Conservation (phyloP, 2,329 filamentous ascomycete genomes). For the Chrysoporthe cubensis region DNA sequence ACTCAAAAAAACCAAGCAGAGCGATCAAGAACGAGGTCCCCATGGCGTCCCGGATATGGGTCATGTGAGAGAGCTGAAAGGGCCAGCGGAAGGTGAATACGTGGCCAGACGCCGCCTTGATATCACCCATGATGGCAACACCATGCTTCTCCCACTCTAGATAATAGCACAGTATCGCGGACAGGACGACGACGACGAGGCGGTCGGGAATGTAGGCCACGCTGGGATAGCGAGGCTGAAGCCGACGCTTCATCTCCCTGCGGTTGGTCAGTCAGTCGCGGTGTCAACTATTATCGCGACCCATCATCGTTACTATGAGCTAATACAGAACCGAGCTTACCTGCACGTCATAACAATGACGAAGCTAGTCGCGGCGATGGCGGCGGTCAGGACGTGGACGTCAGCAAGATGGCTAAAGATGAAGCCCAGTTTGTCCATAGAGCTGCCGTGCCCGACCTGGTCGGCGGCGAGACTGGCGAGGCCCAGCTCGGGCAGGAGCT, state of each 20-base stretch:
- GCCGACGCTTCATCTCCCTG: slow-evolving; percentile 77
- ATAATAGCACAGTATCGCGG: slow-evolving; percentile 76
- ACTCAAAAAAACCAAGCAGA: slow-evolving; percentile 97
- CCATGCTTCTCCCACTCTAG: slow-evolving; percentile 80
- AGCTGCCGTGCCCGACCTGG: slow-evolving; percentile 77
- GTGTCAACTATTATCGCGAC: slow-evolving; percentile 18
- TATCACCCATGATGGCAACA: slow-evolving; percentile 80
- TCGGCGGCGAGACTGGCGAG: slow-evolving; percentile 68
- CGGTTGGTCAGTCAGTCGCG: neutral
- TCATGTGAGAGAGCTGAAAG: slow-evolving; percentile 75
- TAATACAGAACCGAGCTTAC: slow-evolving; percentile 49
- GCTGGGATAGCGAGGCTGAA: slow-evolving; percentile 78
- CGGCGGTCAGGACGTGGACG: slow-evolving; percentile 74
- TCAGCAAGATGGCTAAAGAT: slow-evolving; percentile 68
- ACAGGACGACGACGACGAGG: slow-evolving; percentile 84
- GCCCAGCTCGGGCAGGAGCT: slow-evolving; percentile 88
- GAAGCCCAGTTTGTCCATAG: slow-evolving; percentile 83
- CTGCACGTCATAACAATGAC: slow-evolving; percentile 86
- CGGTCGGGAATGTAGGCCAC: slow-evolving; percentile 92
- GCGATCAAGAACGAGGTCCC: slow-evolving; percentile 92
- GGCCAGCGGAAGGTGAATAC: slow-evolving; percentile 85
- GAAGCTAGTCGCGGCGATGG: slow-evolving; percentile 80
- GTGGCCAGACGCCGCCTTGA: slow-evolving; percentile 73
- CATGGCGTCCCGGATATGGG: slow-evolving; percentile 83
- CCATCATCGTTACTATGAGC: neutral